Evolutionary conservation across 768 basidiomycete species (phyloP), one percentile per base, ranked within the genome.

Genomic region (Nidularia pulvinata): DNA sequence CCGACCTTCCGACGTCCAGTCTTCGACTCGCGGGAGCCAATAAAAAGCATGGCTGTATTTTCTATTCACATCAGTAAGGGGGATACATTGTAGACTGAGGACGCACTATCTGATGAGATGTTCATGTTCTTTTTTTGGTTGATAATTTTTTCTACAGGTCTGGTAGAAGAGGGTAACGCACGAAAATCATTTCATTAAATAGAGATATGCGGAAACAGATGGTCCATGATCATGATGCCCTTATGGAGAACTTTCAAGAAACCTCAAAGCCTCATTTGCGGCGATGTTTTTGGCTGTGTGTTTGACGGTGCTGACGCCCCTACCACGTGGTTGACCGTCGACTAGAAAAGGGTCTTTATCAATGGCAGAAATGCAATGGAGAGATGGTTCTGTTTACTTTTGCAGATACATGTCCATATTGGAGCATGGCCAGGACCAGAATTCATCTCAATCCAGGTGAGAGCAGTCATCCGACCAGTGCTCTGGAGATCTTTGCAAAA

Each of bases 321-420:
- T 69, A 7, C 80, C 84, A 54, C 75, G 72, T 51, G 70, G 69
- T 51, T 72, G 62, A 1, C 83, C 82, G 42, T 79, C 69, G 56
- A 88, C 86, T 88, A 57, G 22, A 36, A 51, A n/a, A n/a, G 22
- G 54, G 19, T 36, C 52, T 47, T 36, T 52, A 56, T 30, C 56
- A 48, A 58, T 36, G 60, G 44, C 37, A 10, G 37, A 46, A 55
- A 33, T 30, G 13, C 46, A 33, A 49, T 14, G 55, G 51, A 43
- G 36, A 48, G 55, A 44, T 49, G n/a, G 16, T 19, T 58, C 51
- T 6, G 25, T 48, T 63, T 57, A 85, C 88, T 78, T 75, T 83
- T 86, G 66, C 86, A 88, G 5, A 77, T 57, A 2, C 71, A 77
- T 1, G 73, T 85, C 86, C 86, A 89, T 37, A 65, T 60, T 5